Percentiles rank a stretch among this genome's conserved stretches.
Conservation (phyloP, 2,329 filamentous ascomycete species). For the Ascochyta viciae-villosae region DNA sequence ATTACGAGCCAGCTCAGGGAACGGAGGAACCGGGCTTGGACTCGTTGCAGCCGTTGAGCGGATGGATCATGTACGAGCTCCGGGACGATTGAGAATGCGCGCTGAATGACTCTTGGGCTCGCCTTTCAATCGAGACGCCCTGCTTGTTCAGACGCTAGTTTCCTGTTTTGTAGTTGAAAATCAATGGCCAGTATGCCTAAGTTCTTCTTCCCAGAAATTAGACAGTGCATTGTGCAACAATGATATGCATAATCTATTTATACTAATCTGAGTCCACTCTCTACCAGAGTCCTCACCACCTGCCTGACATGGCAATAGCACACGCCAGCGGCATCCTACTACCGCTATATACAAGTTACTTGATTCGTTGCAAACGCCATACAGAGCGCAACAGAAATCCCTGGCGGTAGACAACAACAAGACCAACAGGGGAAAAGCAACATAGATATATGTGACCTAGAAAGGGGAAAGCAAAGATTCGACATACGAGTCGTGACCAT, state of each 20-base stretch:
- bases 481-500: background rate
- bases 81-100: background rate
- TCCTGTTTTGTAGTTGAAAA: background rate
- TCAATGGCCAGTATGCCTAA: background rate
- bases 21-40: slow-evolving; percentile 12
- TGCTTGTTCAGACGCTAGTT: too few species aligned
- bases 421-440: background rate
- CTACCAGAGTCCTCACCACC: background rate
- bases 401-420: background rate
- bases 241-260: slow-evolving; percentile 5
- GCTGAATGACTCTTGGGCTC: background rate
- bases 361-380: background rate
- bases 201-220: background rate
- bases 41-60: slow-evolving; percentile 15
- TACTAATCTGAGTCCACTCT: background rate
- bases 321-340: slow-evolving; percentile 5
- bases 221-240: background rate
- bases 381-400: background rate
- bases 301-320: slow-evolving; percentile 1
- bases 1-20: background rate
- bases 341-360: slow-evolving; percentile 15
- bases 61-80: slow-evolving; percentile 26
- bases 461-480: background rate
- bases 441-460: background rate
- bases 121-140: background rate